Percentiles rank a stretch among this genome's conserved stretches.
phyloP scores from a whole-genome alignment of 148 eudicot genomes.

The Talinum fruticosum region DNA sequence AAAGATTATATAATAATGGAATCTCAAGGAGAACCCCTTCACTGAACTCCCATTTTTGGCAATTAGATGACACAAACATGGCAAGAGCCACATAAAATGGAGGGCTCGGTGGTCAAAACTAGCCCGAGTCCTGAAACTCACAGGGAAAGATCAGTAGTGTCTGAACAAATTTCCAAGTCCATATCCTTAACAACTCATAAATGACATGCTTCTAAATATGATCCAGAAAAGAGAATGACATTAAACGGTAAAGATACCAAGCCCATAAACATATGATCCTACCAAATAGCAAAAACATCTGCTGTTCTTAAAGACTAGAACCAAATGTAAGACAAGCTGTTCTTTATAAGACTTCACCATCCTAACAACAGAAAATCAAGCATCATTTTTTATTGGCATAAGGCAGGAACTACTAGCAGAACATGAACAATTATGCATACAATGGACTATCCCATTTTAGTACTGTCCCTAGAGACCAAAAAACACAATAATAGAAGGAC shows the following conservation, averaged over 20 bases:
- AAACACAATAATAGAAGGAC: neutral
- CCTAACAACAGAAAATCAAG: neutral
- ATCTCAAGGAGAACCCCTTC: neutral
- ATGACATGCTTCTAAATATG: neutral
- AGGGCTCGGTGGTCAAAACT: neutral
- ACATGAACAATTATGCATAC: neutral
- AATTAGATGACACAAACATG: neutral
- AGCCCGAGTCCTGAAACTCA: neutral
- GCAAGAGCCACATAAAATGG: neutral
- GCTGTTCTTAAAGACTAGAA: neutral
- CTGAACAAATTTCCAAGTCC: neutral
- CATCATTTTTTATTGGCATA: too few species aligned
- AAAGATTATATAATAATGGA: neutral
- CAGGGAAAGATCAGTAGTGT: neutral
- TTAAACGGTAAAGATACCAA: too few species aligned
- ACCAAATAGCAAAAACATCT: neutral
- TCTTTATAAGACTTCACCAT: neutral
- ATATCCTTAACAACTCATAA: neutral
- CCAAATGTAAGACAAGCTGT: neutral
- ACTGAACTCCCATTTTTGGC: neutral
- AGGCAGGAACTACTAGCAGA: neutral
- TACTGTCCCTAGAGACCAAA: neutral
- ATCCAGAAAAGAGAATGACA: too few species aligned
- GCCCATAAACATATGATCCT: too few species aligned
- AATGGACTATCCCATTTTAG: neutral